Conservation (phyloP, 2,329 filamentous ascomycete genomes). For the Fusarium musae region DNA sequence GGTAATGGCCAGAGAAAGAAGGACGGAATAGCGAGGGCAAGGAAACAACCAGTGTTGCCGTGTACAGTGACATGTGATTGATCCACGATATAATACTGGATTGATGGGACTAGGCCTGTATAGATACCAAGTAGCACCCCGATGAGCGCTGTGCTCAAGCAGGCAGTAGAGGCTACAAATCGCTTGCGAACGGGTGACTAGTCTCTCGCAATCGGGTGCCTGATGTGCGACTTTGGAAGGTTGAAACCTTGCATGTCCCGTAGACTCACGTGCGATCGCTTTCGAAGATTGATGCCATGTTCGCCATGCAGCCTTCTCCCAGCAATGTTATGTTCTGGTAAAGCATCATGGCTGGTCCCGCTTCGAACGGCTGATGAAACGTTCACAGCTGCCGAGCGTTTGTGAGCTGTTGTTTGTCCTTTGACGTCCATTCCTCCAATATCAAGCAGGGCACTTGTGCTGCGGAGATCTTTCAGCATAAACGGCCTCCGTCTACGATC, state of each 20-base stretch:
- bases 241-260: constrained; percentile 62
- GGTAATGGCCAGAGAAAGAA: constrained; percentile 80
- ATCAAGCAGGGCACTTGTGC: neutral
- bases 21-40: constrained; percentile 76
- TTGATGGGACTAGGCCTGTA: constrained; percentile 80
- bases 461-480: constrained; percentile 2
- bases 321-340: constrained; percentile 42
- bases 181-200: constrained; percentile 76
- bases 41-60: constrained; percentile 78
- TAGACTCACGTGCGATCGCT: constrained; percentile 65
- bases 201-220: constrained; percentile 76
- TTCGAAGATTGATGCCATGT: constrained; percentile 58
- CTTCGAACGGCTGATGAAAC: constrained; percentile 11
- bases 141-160: constrained; percentile 77
- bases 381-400: constrained; percentile 6
- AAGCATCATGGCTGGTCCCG: constrained; percentile 36
- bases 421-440: neutral
- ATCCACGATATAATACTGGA: constrained; percentile 81
- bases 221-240: constrained; percentile 64
- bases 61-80: constrained; percentile 73
- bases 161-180: constrained; percentile 74
- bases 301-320: constrained; percentile 42
- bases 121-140: constrained; percentile 80
- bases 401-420: neutral
- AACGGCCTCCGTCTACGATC: neutral